Evolutionary conservation across 306 rosid genomes (phyloP).

Genomic region (Acacia melanoxylon): DNA sequence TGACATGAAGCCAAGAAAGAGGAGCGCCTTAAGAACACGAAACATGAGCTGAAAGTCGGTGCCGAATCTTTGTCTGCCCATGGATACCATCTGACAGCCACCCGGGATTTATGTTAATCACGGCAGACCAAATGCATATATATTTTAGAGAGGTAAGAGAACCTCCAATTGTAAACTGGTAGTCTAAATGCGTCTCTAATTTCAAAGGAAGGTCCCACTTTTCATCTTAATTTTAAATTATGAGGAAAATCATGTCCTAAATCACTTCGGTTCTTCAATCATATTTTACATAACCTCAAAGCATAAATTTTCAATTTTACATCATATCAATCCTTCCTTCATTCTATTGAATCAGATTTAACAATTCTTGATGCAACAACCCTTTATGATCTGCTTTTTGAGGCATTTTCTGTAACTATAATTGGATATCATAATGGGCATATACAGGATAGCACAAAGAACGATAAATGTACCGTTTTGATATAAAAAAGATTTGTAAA

Average conservation of each 20-base stretch:
- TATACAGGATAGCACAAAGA: neutral
- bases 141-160: neutral
- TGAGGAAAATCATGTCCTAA: neutral
- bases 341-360: neutral
- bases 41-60: slow-evolving; percentile 92
- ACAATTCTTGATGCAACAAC: neutral
- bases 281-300: neutral
- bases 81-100: slow-evolving; percentile 75
- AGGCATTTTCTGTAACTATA: neutral
- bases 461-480: neutral
- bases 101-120: slow-evolving; percentile 22
- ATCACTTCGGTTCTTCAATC: neutral
- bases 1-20: slow-evolving; percentile 88
- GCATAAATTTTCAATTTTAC: neutral
- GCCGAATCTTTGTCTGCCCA: slow-evolving; percentile 88
- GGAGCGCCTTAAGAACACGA: slow-evolving; percentile 88
- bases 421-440: neutral
- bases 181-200: slow-evolving; percentile 5
- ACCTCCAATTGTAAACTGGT: neutral
- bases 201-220: slow-evolving; percentile 5
- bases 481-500: neutral
- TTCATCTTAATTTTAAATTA: neutral
- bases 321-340: neutral
- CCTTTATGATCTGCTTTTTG: neutral
- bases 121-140: slow-evolving; percentile 18